Conservation (phyloP, 2,329 filamentous ascomycete species). For the Orbilia oligospora region DNA sequence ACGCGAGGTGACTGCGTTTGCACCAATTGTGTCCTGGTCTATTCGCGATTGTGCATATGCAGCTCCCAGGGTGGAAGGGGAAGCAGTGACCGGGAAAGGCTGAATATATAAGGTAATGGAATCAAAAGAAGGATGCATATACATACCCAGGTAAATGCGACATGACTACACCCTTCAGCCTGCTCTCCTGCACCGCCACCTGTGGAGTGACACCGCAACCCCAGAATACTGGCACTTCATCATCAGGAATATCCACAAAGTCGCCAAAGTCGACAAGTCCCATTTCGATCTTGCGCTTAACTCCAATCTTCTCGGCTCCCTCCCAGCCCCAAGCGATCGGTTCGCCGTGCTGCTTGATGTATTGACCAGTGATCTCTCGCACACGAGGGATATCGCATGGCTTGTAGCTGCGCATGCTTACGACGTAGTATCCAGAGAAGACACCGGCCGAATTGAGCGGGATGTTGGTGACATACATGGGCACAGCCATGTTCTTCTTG, state of each 20-base stretch:
- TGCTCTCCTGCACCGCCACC: constrained; percentile 74
- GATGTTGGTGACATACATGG: constrained; percentile 75
- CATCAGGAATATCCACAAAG: constrained; percentile 67
- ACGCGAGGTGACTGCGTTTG: constrained; percentile 52
- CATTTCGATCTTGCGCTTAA: constrained; percentile 69
- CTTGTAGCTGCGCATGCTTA: constrained; percentile 76
- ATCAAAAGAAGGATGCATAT: constrained; percentile 44
- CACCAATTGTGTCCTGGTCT: constrained; percentile 47
- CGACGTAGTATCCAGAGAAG: constrained; percentile 73
- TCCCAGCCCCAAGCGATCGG: constrained; percentile 78
- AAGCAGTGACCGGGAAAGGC: constrained; percentile 40
- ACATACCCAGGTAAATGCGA: constrained; percentile 72
- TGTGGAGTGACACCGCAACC: constrained; percentile 78
- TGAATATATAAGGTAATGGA: constrained; percentile 33
- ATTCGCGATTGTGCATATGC: constrained; percentile 59
- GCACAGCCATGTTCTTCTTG: constrained; percentile 69
- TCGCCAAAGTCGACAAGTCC: constrained; percentile 74
- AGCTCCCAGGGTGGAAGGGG: constrained; percentile 46
- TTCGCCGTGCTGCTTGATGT: constrained; percentile 75
- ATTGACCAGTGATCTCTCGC: constrained; percentile 72
- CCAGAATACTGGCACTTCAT: constrained; percentile 74
- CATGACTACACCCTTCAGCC: constrained; percentile 73
- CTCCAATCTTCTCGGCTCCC: constrained; percentile 71
- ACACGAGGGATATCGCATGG: constrained; percentile 71
- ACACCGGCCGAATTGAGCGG: constrained; percentile 74